Conservation (phyloP, 1,139 yeast species). For the Hansenula sp. region DNA sequence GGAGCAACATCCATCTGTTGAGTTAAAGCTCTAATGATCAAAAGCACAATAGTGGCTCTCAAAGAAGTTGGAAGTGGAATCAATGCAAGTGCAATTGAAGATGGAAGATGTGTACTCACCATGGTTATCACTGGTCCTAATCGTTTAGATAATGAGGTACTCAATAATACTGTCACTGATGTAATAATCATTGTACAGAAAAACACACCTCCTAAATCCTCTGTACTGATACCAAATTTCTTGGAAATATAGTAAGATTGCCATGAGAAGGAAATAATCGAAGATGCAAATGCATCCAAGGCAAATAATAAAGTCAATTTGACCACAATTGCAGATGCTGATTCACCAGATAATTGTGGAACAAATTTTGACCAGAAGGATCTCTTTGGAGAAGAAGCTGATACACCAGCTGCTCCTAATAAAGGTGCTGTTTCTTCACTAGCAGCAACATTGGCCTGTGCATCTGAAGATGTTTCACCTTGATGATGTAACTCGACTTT, state of each 20-base stretch:
- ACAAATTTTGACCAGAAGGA: constrained; percentile 1
- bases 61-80: constrained; percentile 36
- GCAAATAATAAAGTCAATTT: constrained; percentile 33
- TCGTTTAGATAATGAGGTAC: constrained; percentile 37
- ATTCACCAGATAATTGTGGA: constrained; percentile 4
- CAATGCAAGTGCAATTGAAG: constrained; percentile 31
- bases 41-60: constrained; percentile 24
- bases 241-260: constrained; percentile 54
- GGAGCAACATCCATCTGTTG: constrained; percentile 87
- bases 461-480: constrained; percentile 1
- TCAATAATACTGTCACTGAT: constrained; percentile 35
- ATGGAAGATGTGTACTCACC: constrained; percentile 41
- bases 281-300: constrained; percentile 39
- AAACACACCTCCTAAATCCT: constrained; percentile 36
- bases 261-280: constrained; percentile 55
- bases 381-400: not conserved
- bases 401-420: not conserved
- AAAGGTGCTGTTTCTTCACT: not conserved
- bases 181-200: constrained; percentile 50
- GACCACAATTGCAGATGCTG: constrained; percentile 26
- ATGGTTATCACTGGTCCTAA: constrained; percentile 39
- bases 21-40: constrained; percentile 25
- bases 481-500: constrained; percentile 41
- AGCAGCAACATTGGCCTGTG: not conserved
- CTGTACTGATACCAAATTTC: constrained; percentile 25